Percentiles rank a stretch among this genome's conserved stretches.
phyloP scores from a whole-genome alignment of 257 asterid genomes.

The Fraxinus americana region DNA sequence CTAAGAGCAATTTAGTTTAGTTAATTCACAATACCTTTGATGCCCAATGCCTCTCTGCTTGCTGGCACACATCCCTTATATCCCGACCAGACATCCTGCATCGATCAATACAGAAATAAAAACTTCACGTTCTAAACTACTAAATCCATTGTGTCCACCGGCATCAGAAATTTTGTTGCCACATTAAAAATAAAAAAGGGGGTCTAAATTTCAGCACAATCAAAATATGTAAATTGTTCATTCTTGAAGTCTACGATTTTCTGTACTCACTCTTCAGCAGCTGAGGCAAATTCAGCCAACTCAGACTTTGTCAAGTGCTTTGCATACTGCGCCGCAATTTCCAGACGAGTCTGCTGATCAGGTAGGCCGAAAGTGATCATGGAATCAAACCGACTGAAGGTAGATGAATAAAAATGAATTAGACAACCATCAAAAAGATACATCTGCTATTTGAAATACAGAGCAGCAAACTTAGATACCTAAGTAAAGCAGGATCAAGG shows the following conservation, averaged over 20 bases:
- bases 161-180: background rate
- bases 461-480: slow-evolving; percentile 46
- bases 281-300: slow-evolving; percentile 64
- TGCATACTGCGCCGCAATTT: slow-evolving; percentile 83
- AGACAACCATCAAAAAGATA: slow-evolving; percentile 3
- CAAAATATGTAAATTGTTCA: background rate
- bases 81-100: slow-evolving; percentile 94
- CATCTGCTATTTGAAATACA: background rate
- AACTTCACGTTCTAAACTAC: background rate
- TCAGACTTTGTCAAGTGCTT: slow-evolving; percentile 79
- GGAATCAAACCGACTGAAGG: slow-evolving; percentile 90
- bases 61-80: slow-evolving; percentile 92
- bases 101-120: background rate
- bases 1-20: background rate
- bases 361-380: slow-evolving; percentile 78
- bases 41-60: slow-evolving; percentile 97
- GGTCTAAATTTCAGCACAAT: background rate
- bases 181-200: background rate
- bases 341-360: slow-evolving; percentile 81
- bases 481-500: slow-evolving; percentile 93
- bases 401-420: slow-evolving; percentile 21
- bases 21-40: slow-evolving; percentile 65
- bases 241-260: background rate
- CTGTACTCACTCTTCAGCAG: slow-evolving; percentile 65
- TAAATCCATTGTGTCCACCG: background rate